Evolutionary conservation across 1,284 basidiomycete species (phyloP), one percentile per base, ranked within the genome.

Genomic region (Melanopsichium pennsylvanicum): DNA sequence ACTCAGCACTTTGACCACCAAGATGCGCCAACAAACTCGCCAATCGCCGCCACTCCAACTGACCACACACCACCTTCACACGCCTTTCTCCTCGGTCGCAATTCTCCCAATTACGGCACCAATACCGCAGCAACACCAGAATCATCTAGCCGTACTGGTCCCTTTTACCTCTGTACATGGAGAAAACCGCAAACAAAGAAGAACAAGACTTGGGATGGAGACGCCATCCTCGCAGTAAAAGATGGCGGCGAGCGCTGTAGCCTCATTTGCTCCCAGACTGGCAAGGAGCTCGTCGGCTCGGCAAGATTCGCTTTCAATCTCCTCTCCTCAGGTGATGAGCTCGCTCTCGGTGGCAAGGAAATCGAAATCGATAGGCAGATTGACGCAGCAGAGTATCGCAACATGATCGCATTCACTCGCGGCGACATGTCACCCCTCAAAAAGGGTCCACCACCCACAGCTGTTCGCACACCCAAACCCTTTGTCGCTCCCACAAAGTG

Each of bases 191-290:
- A 90, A 75, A 84, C 83, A 19, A 88, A 86, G 81, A 94, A 93
- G 82, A 87, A 93, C 78, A 92, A 92, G 81, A 92, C 88, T 1
- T 94, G 92, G 92, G 91, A 93, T 70, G 90, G 76, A 7, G 82
- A 82, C 52, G 81, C 75, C 0, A 57, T 83, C 9, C 72, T 81
- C 23, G 59, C 76, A 29, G 56, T 77, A 27, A 63, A 76, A 26
- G 44, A 52, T 13, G 55, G 36, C 7, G 70, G 70, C 11, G 54
- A 58, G 12, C 59, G 63, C 3, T 72, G 73, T 48, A 62, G 47
- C 13, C 61, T 79, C 27, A 54, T 71, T 18, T 72, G 68, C 39
- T 46, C 66, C 22, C 68, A 79, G 33, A 70, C 63, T 11, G 71
- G 71, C 46, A 74, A 67, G 22, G 56, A 74, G 49, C 67, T 62